Base-by-base conservation (phyloP, 1,284 basidiomycete genomes). In the Marasmius sp. region DNA sequence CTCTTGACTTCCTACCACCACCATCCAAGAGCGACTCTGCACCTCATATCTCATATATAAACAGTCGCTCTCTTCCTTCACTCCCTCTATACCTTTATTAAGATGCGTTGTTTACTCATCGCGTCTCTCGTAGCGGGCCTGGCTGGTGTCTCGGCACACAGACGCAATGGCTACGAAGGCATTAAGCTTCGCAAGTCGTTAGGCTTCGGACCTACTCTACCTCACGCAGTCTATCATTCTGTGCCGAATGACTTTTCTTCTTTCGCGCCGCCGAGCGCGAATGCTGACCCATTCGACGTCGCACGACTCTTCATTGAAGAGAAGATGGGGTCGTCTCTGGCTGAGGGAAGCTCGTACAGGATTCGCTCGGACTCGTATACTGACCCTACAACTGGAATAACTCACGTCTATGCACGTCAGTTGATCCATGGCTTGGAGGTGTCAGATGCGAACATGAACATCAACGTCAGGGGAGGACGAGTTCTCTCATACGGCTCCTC, bases 321-420 rank as follows among this genome's bases (percentile, higher is more conserved):
- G 64, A 73, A 84, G 54, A 75, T 84, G 16, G 70, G 70, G 56
- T 71, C 74, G 53, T 75, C 77, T 59, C 70, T 74, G 51, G 67
- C 75, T 1, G 71, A 74, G 10, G 74, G 73, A 22, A 80, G 77
- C 66, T 71, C 79, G 0, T 91, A 84, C 71, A 78, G 78, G 69
- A 82, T 93, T 65, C 85, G 90, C 58, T 78, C 85, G 61, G 89
- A 96, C 81, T 94, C 92, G 37, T 96, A 96, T 75, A 94, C 92
- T 54, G 94, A 97, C 76, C 76, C 78, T 63, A 84, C 82, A 61
- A 94, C 93, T 1, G 91, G 90, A n/a, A 82, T 95, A 52, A 90
- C 92, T 20, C 93, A 96, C 74, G 80, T 94, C 67, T 95, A 93
- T 69, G 86, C 89, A 65, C 85, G 88, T 65, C 94, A 98, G 76